Evolutionary conservation across 176 grass and related monocot genomes (phyloP), one percentile per base, ranked within the genome.

Genomic region (Triticum urartu): DNA sequence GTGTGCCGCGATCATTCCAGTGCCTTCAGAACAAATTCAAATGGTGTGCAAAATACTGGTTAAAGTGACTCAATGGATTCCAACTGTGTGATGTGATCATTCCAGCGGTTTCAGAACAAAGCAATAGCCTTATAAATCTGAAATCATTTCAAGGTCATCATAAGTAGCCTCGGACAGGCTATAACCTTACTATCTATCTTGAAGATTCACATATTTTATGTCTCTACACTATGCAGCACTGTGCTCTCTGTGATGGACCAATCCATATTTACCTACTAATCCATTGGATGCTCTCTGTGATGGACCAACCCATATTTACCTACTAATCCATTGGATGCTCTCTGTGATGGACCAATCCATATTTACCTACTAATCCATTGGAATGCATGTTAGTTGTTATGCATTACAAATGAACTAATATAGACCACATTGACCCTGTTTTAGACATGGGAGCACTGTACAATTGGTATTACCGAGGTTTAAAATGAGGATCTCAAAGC

Each of bases 1-100:
- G n/a, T 83, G 11, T 42, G 32, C 5, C 14, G 8, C 67, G 26
- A 35, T 75, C 30, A 64, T 84, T 84, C 54, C 56, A 64, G 74
- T 12, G 32, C 42, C 68, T 40, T 9, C 60, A 80, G 76, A 67
- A 64, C 25, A 70, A 86, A 62, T 74, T 26, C n/a, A 64, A 87
- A 84, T 73, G 25, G 30, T 81, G 82, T 32, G 43, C 25, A 80
- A 54, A 74, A 73, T 21, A 72, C 7, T 54, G 24, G n/a, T 24
- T 72, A 58, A 83, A 72, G 45, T 13, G 20, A 83, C 72, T 9
- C 40, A n/a, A 64, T 47, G 1, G 7, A 54, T 3, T 34, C 21
- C 69, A 63, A 64, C 54, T 52, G 32, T 83, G 11, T 42, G 32
- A 3, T 26, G 17, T 68, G 26, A 35, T 75, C 30, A 64, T 80